These are phyloP conservation scores for Mycena capillaripes DNA, from an alignment of 768 basidiomycete species.

Conservation along the genomic window DNA sequence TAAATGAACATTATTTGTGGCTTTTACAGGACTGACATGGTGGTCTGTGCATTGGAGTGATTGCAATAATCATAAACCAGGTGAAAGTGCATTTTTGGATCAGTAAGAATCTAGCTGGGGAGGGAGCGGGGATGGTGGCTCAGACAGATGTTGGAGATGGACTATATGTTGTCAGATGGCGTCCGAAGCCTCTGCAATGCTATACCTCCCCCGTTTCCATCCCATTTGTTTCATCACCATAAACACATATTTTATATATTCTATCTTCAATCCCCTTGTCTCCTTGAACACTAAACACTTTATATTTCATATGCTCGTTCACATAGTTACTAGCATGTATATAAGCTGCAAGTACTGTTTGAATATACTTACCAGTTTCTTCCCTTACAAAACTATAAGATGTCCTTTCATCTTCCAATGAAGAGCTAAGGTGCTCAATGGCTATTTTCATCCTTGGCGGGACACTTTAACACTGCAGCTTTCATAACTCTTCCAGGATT, in stretches of 20 bases:
- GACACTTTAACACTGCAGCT: neutral
- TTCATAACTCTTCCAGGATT: neutral
- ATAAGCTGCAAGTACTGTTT: no score
- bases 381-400: no score
- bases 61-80: neutral
- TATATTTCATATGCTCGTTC: no score
- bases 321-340: no score
- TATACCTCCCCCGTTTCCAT: no score
- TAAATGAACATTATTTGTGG: neutral
- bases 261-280: no score
- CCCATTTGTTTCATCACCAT: no score
- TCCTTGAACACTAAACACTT: no score
- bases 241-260: no score
- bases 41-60: neutral
- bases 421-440: neutral
- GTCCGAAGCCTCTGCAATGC: no score
- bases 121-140: neutral
- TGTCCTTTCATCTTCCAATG: neutral
- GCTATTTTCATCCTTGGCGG: neutral
- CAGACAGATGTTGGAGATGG: neutral
- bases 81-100: neutral
- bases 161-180: no score
- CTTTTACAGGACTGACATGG: neutral
- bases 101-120: neutral
- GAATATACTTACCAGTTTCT: no score